Evolutionary conservation across 768 basidiomycete species (phyloP).

Genomic region (Boletus barrowsii): DNA sequence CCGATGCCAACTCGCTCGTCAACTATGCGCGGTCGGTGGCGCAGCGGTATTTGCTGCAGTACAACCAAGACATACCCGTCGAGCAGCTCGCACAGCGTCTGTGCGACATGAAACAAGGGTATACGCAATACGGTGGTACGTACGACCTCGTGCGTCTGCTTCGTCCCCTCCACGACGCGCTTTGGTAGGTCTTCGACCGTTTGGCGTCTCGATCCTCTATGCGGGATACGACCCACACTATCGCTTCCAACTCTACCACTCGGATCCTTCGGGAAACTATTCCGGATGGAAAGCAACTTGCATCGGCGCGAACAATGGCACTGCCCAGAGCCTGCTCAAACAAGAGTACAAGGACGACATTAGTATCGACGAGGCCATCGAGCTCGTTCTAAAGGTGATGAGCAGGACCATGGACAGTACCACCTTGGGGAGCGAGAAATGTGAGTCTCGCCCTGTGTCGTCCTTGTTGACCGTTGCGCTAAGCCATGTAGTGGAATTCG

Average conservation of each 20-base stretch:
- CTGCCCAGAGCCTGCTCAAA: conserved; percentile 91
- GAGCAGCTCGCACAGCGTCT: conserved; percentile 91
- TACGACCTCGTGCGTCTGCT: not conserved
- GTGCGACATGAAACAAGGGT: conserved; percentile 98
- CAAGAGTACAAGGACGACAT: conserved; percentile 99
- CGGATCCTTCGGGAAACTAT: conserved; percentile 98
- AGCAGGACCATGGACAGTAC: conserved; percentile 99
- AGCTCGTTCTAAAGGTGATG: conserved; percentile 91
- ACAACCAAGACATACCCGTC: conserved; percentile 98
- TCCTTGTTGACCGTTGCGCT: not conserved
- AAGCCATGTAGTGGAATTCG: conserved; percentile 78
- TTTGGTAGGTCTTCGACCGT: conserved; percentile 81
- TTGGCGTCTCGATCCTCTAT: conserved; percentile 95
- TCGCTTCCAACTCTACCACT: conserved; percentile 96
- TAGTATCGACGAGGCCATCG: conserved; percentile 84
- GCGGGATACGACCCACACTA: conserved; percentile 97
- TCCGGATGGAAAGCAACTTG: conserved; percentile 98
- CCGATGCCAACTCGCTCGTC: conserved; percentile 96
- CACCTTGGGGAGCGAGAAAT: conserved; percentile 91
- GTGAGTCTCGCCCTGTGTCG: conserved; percentile 50
- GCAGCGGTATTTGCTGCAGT: conserved; percentile 81
- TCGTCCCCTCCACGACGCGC: not conserved
- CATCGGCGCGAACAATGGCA: conserved; percentile 97
- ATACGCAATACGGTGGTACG: conserved; percentile 93
- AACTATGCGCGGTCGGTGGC: conserved; percentile 92